A percentile compares a stretch with the other conserved stretches of the same genome.
Evolutionary conservation across 2,329 filamentous ascomycete genomes (phyloP).

Genomic region (Colletotrichum chlorophyti): DNA sequence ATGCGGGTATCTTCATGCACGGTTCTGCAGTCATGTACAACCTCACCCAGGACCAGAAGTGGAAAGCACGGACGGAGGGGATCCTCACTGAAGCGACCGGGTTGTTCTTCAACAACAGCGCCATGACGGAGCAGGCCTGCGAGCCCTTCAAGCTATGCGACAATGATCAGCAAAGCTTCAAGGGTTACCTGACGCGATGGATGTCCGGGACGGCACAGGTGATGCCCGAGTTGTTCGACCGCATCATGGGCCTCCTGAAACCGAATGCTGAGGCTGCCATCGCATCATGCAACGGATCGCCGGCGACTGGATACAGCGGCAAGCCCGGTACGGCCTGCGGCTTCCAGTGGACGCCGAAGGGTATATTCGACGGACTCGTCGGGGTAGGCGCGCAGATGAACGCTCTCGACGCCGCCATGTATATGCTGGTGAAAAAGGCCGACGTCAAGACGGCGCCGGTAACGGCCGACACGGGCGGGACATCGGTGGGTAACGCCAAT

Average conservation of each 20-base stretch:
- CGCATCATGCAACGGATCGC: conserved; percentile 55
- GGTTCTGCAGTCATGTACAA: conserved; percentile 69
- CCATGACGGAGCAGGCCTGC: conserved; percentile 73
- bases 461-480: conserved; percentile 65
- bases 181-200: conserved; percentile 77
- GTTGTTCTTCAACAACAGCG: conserved; percentile 62
- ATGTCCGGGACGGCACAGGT: conserved; percentile 61
- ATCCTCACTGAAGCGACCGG: conserved; percentile 57
- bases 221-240: conserved; percentile 57
- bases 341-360: conserved; percentile 64
- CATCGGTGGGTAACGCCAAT: conserved; percentile 56
- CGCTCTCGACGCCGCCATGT: conserved; percentile 68
- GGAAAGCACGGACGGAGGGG: conserved; percentile 65
- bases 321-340: conserved; percentile 68
- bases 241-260: conserved; percentile 58
- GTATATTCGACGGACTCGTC: conserved; percentile 61
- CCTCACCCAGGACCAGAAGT: conserved; percentile 57
- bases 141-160: conserved; percentile 68
- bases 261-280: conserved; percentile 61
- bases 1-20: conserved; percentile 70
- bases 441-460: conserved; percentile 46
- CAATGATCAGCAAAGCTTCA: conserved; percentile 77
- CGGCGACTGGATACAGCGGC: conserved; percentile 54
- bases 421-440: conserved; percentile 57
- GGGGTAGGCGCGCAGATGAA: conserved; percentile 77